Evolutionary conservation across 257 asterid genomes (phyloP).

Genomic region (Primulina eburnea): DNA sequence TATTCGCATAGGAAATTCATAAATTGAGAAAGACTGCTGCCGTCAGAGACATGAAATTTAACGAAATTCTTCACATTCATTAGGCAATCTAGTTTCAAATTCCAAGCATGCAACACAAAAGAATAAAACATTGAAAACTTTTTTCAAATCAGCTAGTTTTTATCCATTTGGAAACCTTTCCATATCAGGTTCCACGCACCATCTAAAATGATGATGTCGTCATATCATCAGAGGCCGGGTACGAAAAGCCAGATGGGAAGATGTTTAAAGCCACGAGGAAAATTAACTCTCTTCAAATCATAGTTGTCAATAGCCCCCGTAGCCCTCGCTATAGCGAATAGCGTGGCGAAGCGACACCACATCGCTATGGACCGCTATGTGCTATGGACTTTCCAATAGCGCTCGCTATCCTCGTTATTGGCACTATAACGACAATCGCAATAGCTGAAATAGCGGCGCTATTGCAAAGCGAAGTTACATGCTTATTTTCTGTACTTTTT

Average conservation of each 20-base stretch:
- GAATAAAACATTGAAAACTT: background rate
- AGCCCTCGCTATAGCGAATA: no score
- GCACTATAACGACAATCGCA: no score
- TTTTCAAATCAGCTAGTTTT: background rate
- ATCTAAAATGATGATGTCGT: no score
- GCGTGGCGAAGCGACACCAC: no score
- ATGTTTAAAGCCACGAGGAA: conserved; percentile 22
- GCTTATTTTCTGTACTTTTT: no score
- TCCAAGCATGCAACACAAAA: background rate
- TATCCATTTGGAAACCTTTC: background rate
- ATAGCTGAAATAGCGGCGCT: no score
- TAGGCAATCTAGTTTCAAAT: background rate
- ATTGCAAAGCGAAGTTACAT: no score
- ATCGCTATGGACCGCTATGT: no score
- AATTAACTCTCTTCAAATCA: background rate
- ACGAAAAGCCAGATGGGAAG: no score
- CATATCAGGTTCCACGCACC: background rate
- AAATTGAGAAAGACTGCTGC: background rate
- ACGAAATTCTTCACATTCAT: background rate
- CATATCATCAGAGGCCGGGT: background rate
- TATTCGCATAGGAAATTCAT: background rate
- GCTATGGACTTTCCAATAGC: no score
- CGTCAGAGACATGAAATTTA: background rate
- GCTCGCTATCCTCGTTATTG: no score
- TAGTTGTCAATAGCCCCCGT: no score